phyloP scores from a whole-genome alignment of 371 early-diverging fungal species.

The Funneliformis caledonium region DNA sequence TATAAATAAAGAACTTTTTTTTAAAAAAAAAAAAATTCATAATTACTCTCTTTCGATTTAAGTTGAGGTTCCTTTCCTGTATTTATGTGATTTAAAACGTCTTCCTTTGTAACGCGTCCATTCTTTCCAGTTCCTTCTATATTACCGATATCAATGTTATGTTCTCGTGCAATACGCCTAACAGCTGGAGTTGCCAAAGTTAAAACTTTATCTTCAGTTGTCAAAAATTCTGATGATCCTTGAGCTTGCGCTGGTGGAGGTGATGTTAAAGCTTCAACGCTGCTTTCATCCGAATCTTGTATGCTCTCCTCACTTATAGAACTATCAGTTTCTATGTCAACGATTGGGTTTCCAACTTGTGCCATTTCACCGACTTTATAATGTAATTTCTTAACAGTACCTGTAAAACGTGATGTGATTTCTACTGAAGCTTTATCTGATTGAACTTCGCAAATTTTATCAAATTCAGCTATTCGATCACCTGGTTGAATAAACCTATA shows the following conservation, averaged over 20 bases:
- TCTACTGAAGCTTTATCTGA: constrained; percentile 98
- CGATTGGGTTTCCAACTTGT: constrained; percentile 89
- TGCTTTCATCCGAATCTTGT: constrained; percentile 42
- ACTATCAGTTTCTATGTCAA: constrained; percentile 84
- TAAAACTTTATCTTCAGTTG: constrained; percentile 33
- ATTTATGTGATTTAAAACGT: constrained; percentile 71
- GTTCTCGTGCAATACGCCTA: constrained; percentile 84
- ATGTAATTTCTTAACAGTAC: constrained; percentile 80
- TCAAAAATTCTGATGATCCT: not conserved
- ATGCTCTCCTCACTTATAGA: constrained; percentile 44
- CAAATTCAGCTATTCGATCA: constrained; percentile 88
- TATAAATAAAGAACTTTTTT: too few species aligned
- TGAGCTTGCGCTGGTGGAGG: constrained; percentile 24
- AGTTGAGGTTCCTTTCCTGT: not conserved
- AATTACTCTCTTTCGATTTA: not conserved
- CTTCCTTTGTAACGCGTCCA: constrained; percentile 91
- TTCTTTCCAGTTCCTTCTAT: constrained; percentile 85
- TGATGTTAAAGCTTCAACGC: constrained; percentile 45
- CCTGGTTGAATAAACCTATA: constrained; percentile 91
- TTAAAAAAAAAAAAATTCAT: not conserved
- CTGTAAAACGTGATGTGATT: constrained; percentile 94
- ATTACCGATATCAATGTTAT: constrained; percentile 70
- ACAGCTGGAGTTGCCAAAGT: constrained; percentile 90
- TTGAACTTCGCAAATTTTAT: constrained; percentile 96
- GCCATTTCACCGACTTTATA: constrained; percentile 91